Evolutionary conservation across 2,329 filamentous ascomycete species (phyloP), one percentile per base, ranked within the genome.

Genomic region (Colletotrichum horii): DNA sequence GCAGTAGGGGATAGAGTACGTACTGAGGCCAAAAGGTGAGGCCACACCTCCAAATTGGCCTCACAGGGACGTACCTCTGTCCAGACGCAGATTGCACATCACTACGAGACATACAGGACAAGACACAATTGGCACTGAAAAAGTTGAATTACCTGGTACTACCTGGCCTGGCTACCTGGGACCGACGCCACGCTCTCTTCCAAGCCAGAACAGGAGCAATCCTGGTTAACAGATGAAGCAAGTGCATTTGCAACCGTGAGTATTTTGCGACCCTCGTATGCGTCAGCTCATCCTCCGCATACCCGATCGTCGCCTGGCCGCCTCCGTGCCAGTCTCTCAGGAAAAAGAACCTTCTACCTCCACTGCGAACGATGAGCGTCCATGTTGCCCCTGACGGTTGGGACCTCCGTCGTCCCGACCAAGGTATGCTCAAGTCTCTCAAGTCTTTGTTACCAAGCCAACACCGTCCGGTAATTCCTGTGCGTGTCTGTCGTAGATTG

Each of bases 401-500:
- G 65, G 43, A 58, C 34, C 55, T 65, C 55, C 19, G 8, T 60
- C 38, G 43, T 32, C 60, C 70, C 24, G n/a, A 52, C 69, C 66
- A 64, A 60, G 43, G 56, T 65, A 69, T 69, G 56, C 70, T 69
- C 6, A 30, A 32, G 62, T 52, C 58, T 69, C 34, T 60, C 28
- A n/a, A 56, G 55, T 62, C 64, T 56, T 67, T 60, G 70, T 56
- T 52, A 48, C 70, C 73, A 58, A 68, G 70, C 70, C 70, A 65
- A 68, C 56, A 67, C 73, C 70, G 58, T 74, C 58, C 64, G 70
- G 64, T 65, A 76, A 76, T 76, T 36, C 65, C 74, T 65, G 56
- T 74, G 73, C 74, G 65, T 76, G 60, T 76, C 70, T 76, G 74
- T 76, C 74, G 58, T 74, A 73, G 64, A 69, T 69, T 69, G 65